Evolutionary conservation across 2,329 filamentous ascomycete genomes (phyloP).

Genomic region (Paecilomyces formosus): DNA sequence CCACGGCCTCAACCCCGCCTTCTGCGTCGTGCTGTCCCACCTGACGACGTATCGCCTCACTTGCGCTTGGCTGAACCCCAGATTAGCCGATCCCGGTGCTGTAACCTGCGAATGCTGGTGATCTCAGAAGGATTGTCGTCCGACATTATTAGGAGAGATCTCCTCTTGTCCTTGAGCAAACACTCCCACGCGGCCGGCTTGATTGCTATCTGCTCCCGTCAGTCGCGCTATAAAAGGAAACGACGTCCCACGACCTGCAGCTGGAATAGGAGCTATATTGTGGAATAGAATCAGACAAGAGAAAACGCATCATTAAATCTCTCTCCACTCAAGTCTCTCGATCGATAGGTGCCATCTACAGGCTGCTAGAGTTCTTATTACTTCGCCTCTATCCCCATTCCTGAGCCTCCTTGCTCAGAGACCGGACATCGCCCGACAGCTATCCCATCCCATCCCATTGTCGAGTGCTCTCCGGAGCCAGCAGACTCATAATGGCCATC

Average conservation of each 20-base stretch:
- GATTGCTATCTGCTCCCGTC: not conserved
- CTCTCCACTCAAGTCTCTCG: constrained; percentile 7
- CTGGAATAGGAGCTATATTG: constrained; percentile 20
- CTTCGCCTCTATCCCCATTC: not conserved
- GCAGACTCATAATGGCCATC: constrained; percentile 40
- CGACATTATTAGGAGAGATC: not conserved
- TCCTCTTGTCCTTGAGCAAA: not conserved
- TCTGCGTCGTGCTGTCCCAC: not conserved
- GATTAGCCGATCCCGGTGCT: not conserved
- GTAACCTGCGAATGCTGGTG: not conserved
- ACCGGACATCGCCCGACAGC: not conserved
- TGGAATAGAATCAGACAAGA: not conserved
- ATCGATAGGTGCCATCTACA: constrained; percentile 5
- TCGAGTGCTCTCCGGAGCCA: not conserved
- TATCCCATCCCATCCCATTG: not conserved
- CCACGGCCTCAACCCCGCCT: not conserved
- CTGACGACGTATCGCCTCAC: not conserved
- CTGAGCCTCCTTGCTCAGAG: not conserved
- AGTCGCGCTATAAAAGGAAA: not conserved
- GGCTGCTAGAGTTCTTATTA: not conserved
- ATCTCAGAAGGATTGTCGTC: not conserved
- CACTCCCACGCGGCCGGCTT: not conserved
- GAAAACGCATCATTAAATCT: constrained; percentile 1
- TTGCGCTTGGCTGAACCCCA: not conserved
- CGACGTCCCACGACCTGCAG: constrained; percentile 12